These are phyloP conservation scores for Coemansia furcata DNA, from an alignment of 192 early-diverging fungal species.

Conservation along the genomic window DNA sequence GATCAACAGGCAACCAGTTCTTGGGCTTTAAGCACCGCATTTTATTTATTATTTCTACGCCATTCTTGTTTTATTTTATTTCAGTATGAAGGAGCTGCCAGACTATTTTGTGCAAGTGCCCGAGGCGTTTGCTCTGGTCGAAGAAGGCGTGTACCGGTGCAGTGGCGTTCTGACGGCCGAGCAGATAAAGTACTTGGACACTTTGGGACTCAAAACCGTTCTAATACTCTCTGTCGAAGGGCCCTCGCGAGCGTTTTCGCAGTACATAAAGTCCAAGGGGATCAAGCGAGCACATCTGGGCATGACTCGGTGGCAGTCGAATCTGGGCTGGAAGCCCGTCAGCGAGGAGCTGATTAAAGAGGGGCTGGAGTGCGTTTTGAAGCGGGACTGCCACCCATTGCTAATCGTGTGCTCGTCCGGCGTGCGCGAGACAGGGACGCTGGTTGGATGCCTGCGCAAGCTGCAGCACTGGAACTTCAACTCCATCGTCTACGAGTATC, in stretches of 20 bases:
- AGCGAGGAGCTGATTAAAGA: constrained; percentile 97
- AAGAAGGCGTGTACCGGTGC: constrained; percentile 82
- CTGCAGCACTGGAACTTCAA: constrained; percentile 97
- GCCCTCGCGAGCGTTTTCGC: constrained; percentile 67
- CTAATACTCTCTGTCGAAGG: constrained; percentile 81
- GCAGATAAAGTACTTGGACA: constrained; percentile 79
- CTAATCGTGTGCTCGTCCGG: constrained; percentile 93
- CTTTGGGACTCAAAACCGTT: constrained; percentile 74
- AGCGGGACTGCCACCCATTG: constrained; percentile 81
- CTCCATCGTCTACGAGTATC: constrained; percentile 93
- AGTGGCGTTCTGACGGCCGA: constrained; percentile 67
- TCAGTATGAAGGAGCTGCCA: constrained; percentile 40
- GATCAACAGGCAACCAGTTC: not conserved
- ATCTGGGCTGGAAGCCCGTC: constrained; percentile 82
- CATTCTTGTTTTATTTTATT: not conserved
- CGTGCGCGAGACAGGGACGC: constrained; percentile 88
- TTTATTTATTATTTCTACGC: not conserved
- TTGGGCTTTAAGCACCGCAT: not conserved
- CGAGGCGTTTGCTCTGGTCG: constrained; percentile 88
- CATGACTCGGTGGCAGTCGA: constrained; percentile 66
- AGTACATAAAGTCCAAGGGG: constrained; percentile 69
- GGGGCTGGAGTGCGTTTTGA: constrained; percentile 80
- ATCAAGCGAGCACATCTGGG: constrained; percentile 70
- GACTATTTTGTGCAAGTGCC: constrained; percentile 57
- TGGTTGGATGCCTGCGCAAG: constrained; percentile 91